Percentiles rank a stretch among this genome's conserved stretches.
These are phyloP conservation scores for Cercis canadensis DNA, from an alignment of 306 rosid species.

Conservation along the genomic window DNA sequence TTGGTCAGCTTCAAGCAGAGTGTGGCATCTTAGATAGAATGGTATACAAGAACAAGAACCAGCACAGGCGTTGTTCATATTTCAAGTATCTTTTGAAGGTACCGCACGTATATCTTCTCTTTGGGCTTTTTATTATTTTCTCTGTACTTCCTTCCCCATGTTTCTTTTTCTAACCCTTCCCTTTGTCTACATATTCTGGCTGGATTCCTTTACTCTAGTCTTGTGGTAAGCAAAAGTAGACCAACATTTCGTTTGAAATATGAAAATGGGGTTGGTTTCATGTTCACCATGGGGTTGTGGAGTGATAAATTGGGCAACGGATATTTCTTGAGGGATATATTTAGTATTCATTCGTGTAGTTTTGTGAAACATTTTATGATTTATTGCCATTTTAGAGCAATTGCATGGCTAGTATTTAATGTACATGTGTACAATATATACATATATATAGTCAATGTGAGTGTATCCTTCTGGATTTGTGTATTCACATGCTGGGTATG, in stretches of 20 bases:
- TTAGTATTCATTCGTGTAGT: no score
- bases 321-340: no score
- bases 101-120: not conserved
- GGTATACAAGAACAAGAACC: slow-evolving; percentile 88
- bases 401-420: slow-evolving; percentile 1
- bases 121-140: no score
- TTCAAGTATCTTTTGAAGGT: slow-evolving; percentile 86
- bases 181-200: no score
- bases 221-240: no score
- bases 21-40: slow-evolving; percentile 67
- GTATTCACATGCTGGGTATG: slow-evolving; percentile 8
- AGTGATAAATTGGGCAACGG: no score
- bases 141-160: no score
- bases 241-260: no score
- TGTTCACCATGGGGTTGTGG: no score
- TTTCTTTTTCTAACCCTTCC: no score
- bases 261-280: no score
- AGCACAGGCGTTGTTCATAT: slow-evolving; percentile 83
- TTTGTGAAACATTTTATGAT: not conserved
- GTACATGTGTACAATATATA: not conserved
- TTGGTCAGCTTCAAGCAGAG: slow-evolving; percentile 71
- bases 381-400: not conserved
- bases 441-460: not conserved
- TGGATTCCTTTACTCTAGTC: no score
- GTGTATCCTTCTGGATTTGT: slow-evolving; percentile 5